phyloP scores from a whole-genome alignment of 768 basidiomycete genomes.

The Tephrocybe sp. region DNA sequence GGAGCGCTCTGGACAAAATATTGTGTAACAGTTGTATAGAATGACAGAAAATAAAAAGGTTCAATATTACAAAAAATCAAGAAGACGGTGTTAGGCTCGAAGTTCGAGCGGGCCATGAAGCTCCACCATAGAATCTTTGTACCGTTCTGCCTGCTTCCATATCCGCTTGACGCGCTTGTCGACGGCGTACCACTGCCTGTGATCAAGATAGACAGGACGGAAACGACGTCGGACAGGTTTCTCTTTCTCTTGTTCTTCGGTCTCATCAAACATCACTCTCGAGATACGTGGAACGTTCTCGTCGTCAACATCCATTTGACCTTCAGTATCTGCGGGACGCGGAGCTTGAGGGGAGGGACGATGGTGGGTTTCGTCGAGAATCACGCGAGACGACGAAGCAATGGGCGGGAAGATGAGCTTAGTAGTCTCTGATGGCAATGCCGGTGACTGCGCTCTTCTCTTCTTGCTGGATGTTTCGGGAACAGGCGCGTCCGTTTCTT shows the following conservation, averaged over 20 bases:
- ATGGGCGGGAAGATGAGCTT: constrained; percentile 9
- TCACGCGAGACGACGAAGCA: constrained; percentile 16
- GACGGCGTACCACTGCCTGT: constrained; percentile 44
- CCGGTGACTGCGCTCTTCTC: constrained; percentile 28
- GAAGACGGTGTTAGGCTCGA: not conserved
- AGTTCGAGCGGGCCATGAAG: constrained; percentile 11
- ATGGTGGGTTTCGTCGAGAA: constrained; percentile 2
- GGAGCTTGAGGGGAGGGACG: constrained; percentile 3
- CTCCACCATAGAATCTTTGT: constrained; percentile 15
- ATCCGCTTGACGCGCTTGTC: constrained; percentile 37
- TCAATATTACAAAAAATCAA: too few relatives aligned
- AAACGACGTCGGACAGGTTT: constrained; percentile 34
- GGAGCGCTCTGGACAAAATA: too few relatives aligned
- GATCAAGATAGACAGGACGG: constrained; percentile 48
- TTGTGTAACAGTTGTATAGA: too few relatives aligned
- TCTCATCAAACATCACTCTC: constrained; percentile 20
- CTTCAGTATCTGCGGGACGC: not conserved
- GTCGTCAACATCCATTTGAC: constrained; percentile 13
- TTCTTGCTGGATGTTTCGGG: constrained; percentile 46
- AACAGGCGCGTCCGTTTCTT: constrained; percentile 26
- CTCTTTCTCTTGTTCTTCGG: constrained; percentile 18
- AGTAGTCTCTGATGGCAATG: constrained; percentile 3
- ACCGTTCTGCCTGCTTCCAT: constrained; percentile 27
- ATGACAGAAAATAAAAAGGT: too few relatives aligned
- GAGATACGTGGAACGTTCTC: constrained; percentile 12